phyloP scores from a whole-genome alignment of 192 early-diverging fungal species.

The Physocladia obscura region DNA sequence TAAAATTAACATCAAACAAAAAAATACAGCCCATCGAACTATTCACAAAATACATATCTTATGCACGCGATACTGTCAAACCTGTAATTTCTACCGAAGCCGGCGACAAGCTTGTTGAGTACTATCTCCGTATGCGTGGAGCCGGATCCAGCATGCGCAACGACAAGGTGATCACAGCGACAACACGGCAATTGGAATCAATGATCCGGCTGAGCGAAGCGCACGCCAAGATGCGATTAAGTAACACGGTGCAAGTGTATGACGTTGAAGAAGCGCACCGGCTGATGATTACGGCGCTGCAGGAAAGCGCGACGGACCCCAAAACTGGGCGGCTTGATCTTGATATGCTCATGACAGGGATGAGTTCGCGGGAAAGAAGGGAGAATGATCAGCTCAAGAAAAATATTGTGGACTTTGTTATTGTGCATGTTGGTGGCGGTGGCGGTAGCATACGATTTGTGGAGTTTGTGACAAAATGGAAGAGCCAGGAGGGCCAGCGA shows the following conservation, averaged over 20 bases:
- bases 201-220: constrained; percentile 97
- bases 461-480: constrained; percentile 34
- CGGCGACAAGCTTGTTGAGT: constrained; percentile 68
- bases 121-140: constrained; percentile 81
- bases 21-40: no score
- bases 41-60: constrained; percentile 90
- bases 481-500: constrained; percentile 23
- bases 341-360: constrained; percentile 88
- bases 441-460: constrained; percentile 22
- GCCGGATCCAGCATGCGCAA: constrained; percentile 48
- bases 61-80: constrained; percentile 72
- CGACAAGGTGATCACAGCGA: constrained; percentile 68
- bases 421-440: constrained; percentile 22
- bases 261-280: constrained; percentile 91
- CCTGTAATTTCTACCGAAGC: constrained; percentile 79
- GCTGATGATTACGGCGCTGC: constrained; percentile 84
- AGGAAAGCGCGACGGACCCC: constrained; percentile 89
- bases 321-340: constrained; percentile 90
- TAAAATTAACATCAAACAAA: no score
- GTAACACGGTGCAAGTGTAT: constrained; percentile 63
- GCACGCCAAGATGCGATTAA: constrained; percentile 85
- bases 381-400: constrained; percentile 58
- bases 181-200: constrained; percentile 91
- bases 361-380: constrained; percentile 72
- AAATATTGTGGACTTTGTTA: neutral